Evolutionary conservation across 257 asterid genomes (phyloP).

Genomic region (Coffea canephora): DNA sequence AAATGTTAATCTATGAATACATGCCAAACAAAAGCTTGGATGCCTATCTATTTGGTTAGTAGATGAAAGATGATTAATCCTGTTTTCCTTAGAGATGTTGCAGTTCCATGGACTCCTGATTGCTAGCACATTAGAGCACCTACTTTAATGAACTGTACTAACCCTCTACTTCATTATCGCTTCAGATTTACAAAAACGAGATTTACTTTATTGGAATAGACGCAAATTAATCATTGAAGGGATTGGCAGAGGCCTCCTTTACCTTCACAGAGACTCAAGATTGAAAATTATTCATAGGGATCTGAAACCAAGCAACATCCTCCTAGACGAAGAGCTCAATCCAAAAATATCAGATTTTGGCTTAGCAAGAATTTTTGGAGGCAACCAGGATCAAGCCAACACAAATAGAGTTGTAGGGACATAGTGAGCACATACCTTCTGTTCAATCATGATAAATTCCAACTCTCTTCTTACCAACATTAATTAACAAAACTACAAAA

Average conservation of each 20-base stretch:
- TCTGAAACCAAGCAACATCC: constrained; percentile 54
- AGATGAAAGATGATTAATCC: constrained; percentile 10
- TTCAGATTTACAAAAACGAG: constrained; percentile 17
- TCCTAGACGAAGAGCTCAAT: constrained; percentile 50
- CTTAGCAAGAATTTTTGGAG: constrained; percentile 52
- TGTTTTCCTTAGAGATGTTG: neutral
- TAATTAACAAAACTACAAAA: neutral
- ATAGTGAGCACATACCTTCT: neutral
- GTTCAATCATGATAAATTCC: neutral
- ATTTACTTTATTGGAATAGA: constrained; percentile 43
- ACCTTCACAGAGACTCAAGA: constrained; percentile 66
- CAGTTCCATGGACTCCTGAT: too few relatives aligned
- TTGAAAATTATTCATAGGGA: constrained; percentile 61
- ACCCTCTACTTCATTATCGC: neutral
- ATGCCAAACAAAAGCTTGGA: constrained; percentile 20
- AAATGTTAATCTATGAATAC: constrained; percentile 19
- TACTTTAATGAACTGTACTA: too few relatives aligned
- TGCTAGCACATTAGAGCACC: too few relatives aligned
- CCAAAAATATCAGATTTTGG: constrained; percentile 72
- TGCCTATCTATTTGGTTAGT: constrained; percentile 18
- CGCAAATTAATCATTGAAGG: constrained; percentile 51
- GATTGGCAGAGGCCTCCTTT: constrained; percentile 61
- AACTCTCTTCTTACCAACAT: neutral
- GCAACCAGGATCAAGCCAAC: constrained; percentile 51
- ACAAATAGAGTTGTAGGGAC: constrained; percentile 64